Evolutionary conservation across 2,329 filamentous ascomycete genomes (phyloP).

Genomic region (Trichoderma citrinoviride): DNA sequence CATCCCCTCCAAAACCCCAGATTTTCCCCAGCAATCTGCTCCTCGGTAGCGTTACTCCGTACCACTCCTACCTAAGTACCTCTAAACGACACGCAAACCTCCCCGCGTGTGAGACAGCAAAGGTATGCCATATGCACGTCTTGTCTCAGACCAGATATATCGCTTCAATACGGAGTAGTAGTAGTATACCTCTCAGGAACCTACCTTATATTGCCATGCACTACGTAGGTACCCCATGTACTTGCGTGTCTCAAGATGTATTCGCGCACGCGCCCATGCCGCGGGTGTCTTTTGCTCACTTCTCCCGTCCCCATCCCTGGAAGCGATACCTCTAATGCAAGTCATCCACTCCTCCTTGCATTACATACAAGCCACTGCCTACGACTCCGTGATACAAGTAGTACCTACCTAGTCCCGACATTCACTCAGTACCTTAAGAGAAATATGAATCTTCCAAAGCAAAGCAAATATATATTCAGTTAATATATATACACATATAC

Average conservation of each 20-base stretch:
- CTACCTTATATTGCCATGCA: no score
- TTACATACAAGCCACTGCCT: neutral
- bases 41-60: no score
- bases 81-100: no score
- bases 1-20: neutral
- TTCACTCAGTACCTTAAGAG: no score
- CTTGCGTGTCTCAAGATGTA: neutral
- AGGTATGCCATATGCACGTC: conserved; percentile 3
- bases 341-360: neutral
- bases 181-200: no score
- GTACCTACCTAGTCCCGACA: neutral
- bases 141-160: neutral
- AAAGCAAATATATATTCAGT: neutral
- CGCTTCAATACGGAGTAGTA: neutral
- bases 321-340: neutral
- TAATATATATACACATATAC: conserved; percentile 7
- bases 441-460: neutral
- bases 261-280: neutral
- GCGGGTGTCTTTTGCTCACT: neutral
- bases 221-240: neutral
- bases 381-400: neutral
- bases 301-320: conserved; percentile 6
- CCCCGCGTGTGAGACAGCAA: neutral
- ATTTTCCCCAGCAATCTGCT: neutral
- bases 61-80: no score